Evolutionary conservation across 495 filamentous ascomycete genomes (phyloP), one percentile per base, ranked within the genome.

Genomic region (Daldinia loculata): DNA sequence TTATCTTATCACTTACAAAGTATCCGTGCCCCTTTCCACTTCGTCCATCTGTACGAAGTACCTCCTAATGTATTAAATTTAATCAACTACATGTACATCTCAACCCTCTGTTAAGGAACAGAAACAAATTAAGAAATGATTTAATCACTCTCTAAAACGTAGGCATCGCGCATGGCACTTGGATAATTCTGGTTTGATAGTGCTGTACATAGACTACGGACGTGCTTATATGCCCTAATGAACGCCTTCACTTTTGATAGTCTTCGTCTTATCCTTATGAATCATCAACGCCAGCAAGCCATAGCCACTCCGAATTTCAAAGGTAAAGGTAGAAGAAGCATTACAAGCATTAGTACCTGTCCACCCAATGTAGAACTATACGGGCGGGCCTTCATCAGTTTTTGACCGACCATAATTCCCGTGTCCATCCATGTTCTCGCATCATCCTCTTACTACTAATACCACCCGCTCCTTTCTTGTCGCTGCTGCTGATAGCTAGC

Each of bases 401-500:
- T 71, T 83, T 83, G 53, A 84, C 77, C 4, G 82, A 78, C 85
- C 85, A 88, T 34, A 88, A 69, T 34, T 87, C 84, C 38, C 81
- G 75, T 17, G 77, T 82, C 85, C 84, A 87, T 26, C 85, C 85
- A 74, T 81, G 79, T 69, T 85, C 80, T 50, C 83, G 80, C 75
- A 84, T 88, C 75, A 84, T 88, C 75, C 84, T 88, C 55, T 83
- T 84, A 61, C 76, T 84, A 5, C 76, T 77, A 34, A 60, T 67
- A 3, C 61, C 69, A 41, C 78, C 78, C 3, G 77, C 30, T 26
- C 75, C 74, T 55, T 80, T 81, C 77, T 82, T 84, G 36, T 84
- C 81, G 62, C 83, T 87, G 39, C 86, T 85, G 62, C 86, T 84
- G 14, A 89, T 82, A 3, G 95, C 84, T 76, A 97, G 88, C 14